A percentile compares a stretch with the other conserved stretches of the same genome.
Evolutionary conservation across 2,329 filamentous ascomycete species (phyloP).

Genomic region (Ophiostoma sp.): DNA sequence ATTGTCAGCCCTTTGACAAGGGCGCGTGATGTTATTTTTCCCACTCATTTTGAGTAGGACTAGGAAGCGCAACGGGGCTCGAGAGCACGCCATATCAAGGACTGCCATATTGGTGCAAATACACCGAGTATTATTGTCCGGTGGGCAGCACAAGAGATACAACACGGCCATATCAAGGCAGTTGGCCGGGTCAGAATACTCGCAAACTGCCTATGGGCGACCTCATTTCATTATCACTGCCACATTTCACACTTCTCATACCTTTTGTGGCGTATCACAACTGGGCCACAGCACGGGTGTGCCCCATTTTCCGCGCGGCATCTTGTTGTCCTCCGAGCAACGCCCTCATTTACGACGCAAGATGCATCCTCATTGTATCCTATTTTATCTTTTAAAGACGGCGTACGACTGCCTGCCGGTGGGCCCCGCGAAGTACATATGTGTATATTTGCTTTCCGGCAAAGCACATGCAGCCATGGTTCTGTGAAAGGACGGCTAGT

Average conservation of each 20-base stretch:
- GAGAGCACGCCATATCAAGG: conserved; percentile 2
- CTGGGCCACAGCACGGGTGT: not conserved
- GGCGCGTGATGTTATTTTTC: not conserved
- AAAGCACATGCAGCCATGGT: not conserved
- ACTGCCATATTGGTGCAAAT: not conserved
- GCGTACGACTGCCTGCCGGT: not conserved
- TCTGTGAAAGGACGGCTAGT: not conserved
- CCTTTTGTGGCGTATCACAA: not conserved
- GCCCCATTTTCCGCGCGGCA: not conserved
- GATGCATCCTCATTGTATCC: not conserved
- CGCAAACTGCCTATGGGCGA: not conserved
- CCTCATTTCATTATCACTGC: not conserved
- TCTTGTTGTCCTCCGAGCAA: conserved; percentile 10
- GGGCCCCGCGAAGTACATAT: not conserved
- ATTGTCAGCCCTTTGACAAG: not conserved
- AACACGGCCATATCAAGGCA: not conserved
- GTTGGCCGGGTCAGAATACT: not conserved
- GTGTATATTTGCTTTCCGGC: conserved; percentile 1
- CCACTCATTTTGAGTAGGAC: not conserved
- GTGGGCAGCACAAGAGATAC: not conserved
- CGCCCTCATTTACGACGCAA: not conserved
- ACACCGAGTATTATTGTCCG: not conserved
- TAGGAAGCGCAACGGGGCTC: not conserved
- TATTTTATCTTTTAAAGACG: not conserved
- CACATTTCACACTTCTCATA: not conserved